phyloP scores from a whole-genome alignment of 129 eudicot species.

The Flaveria brownii region DNA sequence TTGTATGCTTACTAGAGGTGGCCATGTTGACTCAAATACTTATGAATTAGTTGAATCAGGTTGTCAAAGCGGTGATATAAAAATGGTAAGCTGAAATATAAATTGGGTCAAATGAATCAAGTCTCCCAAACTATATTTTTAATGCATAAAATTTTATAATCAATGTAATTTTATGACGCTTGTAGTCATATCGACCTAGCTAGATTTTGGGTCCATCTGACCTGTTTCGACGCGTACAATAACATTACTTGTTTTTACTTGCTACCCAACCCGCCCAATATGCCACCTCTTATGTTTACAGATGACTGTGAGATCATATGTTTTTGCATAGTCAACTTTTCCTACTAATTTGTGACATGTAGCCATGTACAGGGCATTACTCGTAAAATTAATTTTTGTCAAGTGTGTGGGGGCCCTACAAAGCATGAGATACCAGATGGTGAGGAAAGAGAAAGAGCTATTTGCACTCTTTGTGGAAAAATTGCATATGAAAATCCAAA shows the following conservation, averaged over 20 bases:
- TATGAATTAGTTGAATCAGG: not conserved
- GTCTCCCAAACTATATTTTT: not conserved
- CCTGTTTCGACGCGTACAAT: not conserved
- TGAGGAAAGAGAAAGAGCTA: slow-evolving; percentile 83
- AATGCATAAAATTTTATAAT: not conserved
- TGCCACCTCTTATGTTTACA: not conserved
- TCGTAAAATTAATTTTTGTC: slow-evolving; percentile 84
- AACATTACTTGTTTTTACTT: not conserved
- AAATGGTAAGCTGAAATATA: not conserved
- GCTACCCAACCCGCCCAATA: not conserved
- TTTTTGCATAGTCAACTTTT: not conserved
- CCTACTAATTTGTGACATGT: slow-evolving; percentile 7
- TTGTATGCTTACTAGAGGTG: not conserved
- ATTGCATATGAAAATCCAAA: slow-evolving; percentile 90
- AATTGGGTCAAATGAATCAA: not conserved
- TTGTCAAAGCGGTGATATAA: not conserved
- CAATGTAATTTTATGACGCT: not conserved
- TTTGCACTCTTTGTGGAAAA: slow-evolving; percentile 85
- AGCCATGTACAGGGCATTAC: slow-evolving; percentile 53
- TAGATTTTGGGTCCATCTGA: not conserved
- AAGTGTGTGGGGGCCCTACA: slow-evolving; percentile 76
- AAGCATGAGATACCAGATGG: slow-evolving; percentile 92
- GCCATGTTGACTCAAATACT: not conserved
- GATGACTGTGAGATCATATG: not conserved
- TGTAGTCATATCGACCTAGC: not conserved